phyloP scores from a whole-genome alignment of 2,329 filamentous ascomycete genomes.

The Cladophialophora psammophila region DNA sequence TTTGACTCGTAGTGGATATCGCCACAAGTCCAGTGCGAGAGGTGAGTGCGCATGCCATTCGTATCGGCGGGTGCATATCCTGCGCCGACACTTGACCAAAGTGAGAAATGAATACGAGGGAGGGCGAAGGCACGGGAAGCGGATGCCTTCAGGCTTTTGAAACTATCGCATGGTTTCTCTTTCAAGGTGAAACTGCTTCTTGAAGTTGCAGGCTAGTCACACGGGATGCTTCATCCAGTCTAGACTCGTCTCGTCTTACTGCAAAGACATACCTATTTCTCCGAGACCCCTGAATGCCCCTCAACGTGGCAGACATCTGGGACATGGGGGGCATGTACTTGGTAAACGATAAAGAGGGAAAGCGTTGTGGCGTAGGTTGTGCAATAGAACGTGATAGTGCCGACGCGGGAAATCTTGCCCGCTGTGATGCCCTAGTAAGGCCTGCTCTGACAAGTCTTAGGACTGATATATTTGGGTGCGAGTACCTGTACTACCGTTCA shows the following conservation, averaged over 20 bases:
- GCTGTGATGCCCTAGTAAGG: neutral
- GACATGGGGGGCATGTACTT: neutral
- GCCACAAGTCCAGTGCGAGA: neutral
- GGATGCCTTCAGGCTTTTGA: neutral
- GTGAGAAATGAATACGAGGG: slow-evolving; percentile 5
- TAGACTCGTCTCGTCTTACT: neutral
- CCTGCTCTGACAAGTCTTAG: neutral
- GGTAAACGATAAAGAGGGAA: neutral
- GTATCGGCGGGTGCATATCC: neutral
- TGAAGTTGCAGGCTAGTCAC: neutral
- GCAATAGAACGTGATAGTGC: neutral
- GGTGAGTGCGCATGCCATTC: neutral
- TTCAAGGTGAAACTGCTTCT: neutral
- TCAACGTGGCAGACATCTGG: neutral
- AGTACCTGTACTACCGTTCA: neutral
- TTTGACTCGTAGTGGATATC: neutral
- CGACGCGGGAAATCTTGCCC: neutral
- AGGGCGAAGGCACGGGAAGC: neutral
- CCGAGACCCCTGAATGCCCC: neutral
- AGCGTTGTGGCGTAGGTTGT: neutral
- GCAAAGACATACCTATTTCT: neutral
- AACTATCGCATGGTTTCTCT: neutral
- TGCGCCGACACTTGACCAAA: neutral
- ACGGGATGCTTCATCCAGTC: slow-evolving; percentile 5
- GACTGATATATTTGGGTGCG: neutral